phyloP scores from a whole-genome alignment of 306 rosid genomes.

The Clitoria ternatea region DNA sequence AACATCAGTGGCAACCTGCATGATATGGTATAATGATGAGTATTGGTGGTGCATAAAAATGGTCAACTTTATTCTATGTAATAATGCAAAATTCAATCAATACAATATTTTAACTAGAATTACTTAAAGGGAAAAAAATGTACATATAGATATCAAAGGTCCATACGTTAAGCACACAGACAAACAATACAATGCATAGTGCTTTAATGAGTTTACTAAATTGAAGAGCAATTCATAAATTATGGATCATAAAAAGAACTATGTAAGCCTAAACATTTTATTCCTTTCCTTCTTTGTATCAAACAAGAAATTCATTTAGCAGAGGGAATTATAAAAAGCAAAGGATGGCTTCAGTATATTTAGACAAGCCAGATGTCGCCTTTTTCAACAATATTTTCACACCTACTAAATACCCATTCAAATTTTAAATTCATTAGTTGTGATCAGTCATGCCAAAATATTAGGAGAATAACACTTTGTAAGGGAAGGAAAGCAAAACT shows the following conservation, averaged over 20 bases:
- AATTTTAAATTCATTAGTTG: conserved; percentile 1
- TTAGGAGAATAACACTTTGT: background rate
- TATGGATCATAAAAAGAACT: background rate
- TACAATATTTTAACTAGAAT: conserved; percentile 9
- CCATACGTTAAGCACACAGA: background rate
- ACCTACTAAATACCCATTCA: background rate
- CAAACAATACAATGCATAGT: conserved; percentile 15
- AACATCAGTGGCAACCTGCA: conserved; percentile 88
- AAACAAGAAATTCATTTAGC: background rate
- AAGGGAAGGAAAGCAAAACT: background rate
- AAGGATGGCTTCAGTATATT: conserved; percentile 1
- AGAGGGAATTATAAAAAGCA: background rate
- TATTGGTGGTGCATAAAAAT: background rate
- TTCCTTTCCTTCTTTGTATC: background rate
- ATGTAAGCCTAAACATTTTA: background rate
- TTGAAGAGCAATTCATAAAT: background rate
- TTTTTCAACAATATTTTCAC: background rate
- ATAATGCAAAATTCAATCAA: background rate
- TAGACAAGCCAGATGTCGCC: background rate
- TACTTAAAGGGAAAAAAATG: background rate
- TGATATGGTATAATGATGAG: conserved; percentile 12
- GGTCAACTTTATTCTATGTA: background rate
- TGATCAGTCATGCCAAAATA: background rate
- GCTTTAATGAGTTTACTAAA: background rate
- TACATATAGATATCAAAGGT: background rate